Percentiles rank a stretch among this genome's conserved stretches.
These are phyloP conservation scores for Hymenoscyphus repandus DNA, from an alignment of 2,329 filamentous ascomycete genomes.

Conservation along the genomic window DNA sequence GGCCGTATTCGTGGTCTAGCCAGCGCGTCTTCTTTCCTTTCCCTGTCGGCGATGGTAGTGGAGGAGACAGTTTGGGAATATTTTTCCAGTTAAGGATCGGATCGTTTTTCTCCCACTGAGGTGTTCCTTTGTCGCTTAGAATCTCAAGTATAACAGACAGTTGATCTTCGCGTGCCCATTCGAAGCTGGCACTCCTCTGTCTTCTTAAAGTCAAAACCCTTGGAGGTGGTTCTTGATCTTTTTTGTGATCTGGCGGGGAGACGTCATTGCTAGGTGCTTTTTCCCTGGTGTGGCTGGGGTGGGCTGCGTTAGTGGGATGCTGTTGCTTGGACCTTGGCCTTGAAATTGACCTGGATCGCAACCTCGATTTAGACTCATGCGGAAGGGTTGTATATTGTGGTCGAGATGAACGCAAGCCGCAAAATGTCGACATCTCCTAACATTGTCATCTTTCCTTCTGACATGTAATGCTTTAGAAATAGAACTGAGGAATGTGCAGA, in stretches of 20 bases:
- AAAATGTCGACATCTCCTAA: conserved; percentile 3
- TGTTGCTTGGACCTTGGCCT: neutral
- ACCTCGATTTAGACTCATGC: neutral
- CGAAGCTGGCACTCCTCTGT: conserved; percentile 9
- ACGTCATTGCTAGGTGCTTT: neutral
- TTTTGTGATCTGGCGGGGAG: neutral
- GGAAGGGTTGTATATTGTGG: neutral
- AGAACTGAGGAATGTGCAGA: too few species aligned
- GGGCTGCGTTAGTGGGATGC: neutral
- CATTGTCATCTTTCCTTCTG: neutral
- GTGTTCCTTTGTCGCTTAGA: conserved; percentile 8
- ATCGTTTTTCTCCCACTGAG: conserved; percentile 1
- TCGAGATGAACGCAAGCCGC: conserved; percentile 1
- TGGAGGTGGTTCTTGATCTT: neutral
- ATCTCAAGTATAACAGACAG: conserved; percentile 23
- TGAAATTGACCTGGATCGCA: neutral
- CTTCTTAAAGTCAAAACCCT: neutral
- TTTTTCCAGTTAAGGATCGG: conserved; percentile 1
- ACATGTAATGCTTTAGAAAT: too few species aligned
- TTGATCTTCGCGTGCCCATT: conserved; percentile 24
- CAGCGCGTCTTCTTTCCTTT: conserved; percentile 3
- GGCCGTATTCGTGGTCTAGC: conserved; percentile 3
- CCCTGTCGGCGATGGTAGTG: neutral
- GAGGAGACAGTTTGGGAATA: conserved; percentile 2
- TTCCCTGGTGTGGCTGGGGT: neutral